Percentiles rank a stretch among this genome's conserved stretches.
These are phyloP conservation scores for Tillandsia fasciculata DNA, from an alignment of 176 grass and related monocot genomes.

Conservation along the genomic window DNA sequence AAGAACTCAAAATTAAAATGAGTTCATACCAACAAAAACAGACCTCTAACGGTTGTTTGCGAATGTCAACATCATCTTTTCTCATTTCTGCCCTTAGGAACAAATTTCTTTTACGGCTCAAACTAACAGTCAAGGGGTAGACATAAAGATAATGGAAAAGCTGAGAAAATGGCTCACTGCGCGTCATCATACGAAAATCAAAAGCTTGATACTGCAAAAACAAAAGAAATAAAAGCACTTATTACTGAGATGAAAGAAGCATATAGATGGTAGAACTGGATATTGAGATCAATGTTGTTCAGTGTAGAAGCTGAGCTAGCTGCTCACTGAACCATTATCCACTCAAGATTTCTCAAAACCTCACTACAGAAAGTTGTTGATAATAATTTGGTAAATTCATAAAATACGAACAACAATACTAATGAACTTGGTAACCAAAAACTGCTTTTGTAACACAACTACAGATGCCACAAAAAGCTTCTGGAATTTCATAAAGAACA, in stretches of 20 bases:
- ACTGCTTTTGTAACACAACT: too few species aligned
- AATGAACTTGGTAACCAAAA: too few species aligned
- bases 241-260: neutral
- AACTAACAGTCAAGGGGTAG: constrained; percentile 81
- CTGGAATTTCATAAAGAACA: too few species aligned
- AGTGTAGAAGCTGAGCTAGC: neutral
- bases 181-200: constrained; percentile 75
- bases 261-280: neutral
- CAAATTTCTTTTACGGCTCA: constrained; percentile 95
- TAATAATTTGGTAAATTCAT: too few species aligned
- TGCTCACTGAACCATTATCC: neutral
- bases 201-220: constrained; percentile 75
- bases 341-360: neutral
- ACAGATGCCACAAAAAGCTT: too few species aligned
- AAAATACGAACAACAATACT: too few species aligned
- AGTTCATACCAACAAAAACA: constrained; percentile 15
- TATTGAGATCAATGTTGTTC: neutral
- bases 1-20: constrained; percentile 16
- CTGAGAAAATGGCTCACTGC: constrained; percentile 89
- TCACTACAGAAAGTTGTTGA: too few species aligned
- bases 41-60: constrained; percentile 84
- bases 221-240: neutral
- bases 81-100: constrained; percentile 86
- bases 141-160: constrained; percentile 90
- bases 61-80: constrained; percentile 87